Base-by-base conservation (phyloP, 2,329 filamentous ascomycete species). In the Alternaria conjuncta region DNA sequence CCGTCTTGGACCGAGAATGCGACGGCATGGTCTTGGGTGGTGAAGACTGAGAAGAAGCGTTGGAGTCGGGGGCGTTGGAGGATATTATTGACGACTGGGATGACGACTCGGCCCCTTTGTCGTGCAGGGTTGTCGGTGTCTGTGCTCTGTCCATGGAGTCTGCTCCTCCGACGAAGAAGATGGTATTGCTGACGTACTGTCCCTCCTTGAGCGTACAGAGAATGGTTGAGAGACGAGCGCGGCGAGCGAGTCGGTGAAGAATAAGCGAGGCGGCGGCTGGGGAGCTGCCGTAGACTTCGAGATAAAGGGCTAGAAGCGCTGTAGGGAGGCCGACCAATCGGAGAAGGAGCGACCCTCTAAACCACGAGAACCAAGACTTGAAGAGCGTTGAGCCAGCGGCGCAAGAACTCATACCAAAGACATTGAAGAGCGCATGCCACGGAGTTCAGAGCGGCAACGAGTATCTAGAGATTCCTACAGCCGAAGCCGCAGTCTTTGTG, bases 171-270 rank as follows among this genome's bases (percentile, higher is more conserved):
- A 63, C 47, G 57, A 55, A 57, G 44, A 41, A 74, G 64, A 68
- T 68, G 45, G 65, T 51, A 57, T 67, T 55, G 28, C 18, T 74
- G 66, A 72, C 64, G 57, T 67, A 71, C 70, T 73, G 61, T 57
- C 69, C 66, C 28, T 64, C 67, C 11, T 55, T 64, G 60, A 73
- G 66, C 53, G 67, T 66, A 67, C 72, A 75, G 62, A 68, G 41
- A 51, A 77, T 46, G 26, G 64, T 60, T 26, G 68, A 61, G 57
- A 76, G 69, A 65, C 67, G 72, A 46, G 78, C 64, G 61, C 75
- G 75, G 60, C 72, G 72, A 44, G 71, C 72, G 59, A 79, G 73
- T 53, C 77, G 78, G 72, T 75, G 72, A 69, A 79, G 71, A 65
- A 79, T 71, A 57, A 77, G 72, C 68, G 74, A 74, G 44, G 72